Evolutionary conservation across 352 stramenopile genomes (phyloP).

Genomic region (Pythium sp.): DNA sequence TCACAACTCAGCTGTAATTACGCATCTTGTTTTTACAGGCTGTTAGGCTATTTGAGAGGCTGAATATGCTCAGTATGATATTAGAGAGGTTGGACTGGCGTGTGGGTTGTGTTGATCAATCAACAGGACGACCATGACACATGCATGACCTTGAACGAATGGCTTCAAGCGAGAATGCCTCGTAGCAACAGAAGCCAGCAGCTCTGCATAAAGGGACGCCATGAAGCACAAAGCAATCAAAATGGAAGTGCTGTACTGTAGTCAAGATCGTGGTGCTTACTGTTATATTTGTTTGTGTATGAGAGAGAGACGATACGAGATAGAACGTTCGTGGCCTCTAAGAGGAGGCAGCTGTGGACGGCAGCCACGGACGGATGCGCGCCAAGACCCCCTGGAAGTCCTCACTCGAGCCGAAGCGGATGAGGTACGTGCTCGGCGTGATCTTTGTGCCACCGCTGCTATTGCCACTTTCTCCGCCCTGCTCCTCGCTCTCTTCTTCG

Average conservation of each 20-base stretch:
- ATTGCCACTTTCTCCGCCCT: background rate
- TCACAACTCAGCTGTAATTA: background rate
- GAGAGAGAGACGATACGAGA: background rate
- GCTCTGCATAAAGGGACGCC: background rate
- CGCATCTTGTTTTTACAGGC: background rate
- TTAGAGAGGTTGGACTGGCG: background rate
- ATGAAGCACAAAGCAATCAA: background rate
- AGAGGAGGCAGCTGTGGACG: conserved; percentile 17
- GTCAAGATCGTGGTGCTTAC: background rate
- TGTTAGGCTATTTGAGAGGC: background rate
- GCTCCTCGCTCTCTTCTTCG: conserved; percentile 19
- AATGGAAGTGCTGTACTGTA: background rate
- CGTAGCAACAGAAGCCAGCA: background rate
- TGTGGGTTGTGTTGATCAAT: background rate
- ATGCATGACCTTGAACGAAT: background rate
- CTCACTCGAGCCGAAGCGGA: conserved; percentile 57
- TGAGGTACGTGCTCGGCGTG: conserved; percentile 67
- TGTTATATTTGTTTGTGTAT: conserved; percentile 6
- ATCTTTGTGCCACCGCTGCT: conserved; percentile 24
- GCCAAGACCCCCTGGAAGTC: conserved; percentile 54
- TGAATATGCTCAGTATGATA: background rate
- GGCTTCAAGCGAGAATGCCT: background rate
- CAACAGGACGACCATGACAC: background rate
- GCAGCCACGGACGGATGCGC: conserved; percentile 41
- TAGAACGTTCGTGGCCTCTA: conserved; percentile 9